phyloP scores from a whole-genome alignment of 352 stramenopile species.

The Globisporangium perplexum region DNA sequence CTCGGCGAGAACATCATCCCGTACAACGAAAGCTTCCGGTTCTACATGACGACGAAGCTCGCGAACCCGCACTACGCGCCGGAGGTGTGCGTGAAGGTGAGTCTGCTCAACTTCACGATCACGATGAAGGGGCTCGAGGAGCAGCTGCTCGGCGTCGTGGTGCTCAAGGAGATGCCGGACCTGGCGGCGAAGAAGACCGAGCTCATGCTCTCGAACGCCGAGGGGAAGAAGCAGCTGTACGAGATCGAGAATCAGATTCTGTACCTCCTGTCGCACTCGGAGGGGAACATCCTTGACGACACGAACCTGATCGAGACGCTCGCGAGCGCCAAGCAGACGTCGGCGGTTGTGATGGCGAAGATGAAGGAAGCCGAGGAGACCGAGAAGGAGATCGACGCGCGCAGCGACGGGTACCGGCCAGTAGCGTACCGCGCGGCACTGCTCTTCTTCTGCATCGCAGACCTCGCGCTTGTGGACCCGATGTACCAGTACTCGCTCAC shows the following conservation, averaged over 20 bases:
- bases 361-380: conserved; percentile 90
- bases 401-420: conserved; percentile 82
- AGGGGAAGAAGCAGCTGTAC: conserved; percentile 85
- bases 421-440: conserved; percentile 86
- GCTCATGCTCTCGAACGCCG: conserved; percentile 85
- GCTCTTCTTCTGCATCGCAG: conserved; percentile 90
- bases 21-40: conserved; percentile 89
- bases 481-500: conserved; percentile 93
- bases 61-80: conserved; percentile 91
- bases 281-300: conserved; percentile 92
- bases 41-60: conserved; percentile 92
- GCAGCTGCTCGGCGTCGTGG: conserved; percentile 85
- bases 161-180: conserved; percentile 88
- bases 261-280: conserved; percentile 86
- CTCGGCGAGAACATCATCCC: conserved; percentile 89
- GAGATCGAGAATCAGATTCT: conserved; percentile 93
- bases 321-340: conserved; percentile 76
- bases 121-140: conserved; percentile 90
- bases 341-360: conserved; percentile 77
- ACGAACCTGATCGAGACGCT: conserved; percentile 91
- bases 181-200: conserved; percentile 89
- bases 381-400: conserved; percentile 85
- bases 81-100: conserved; percentile 91
- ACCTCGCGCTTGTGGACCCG: conserved; percentile 83
- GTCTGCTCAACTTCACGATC: conserved; percentile 91